phyloP scores from a whole-genome alignment of 306 rosid genomes.

The Cicer judaicum region DNA sequence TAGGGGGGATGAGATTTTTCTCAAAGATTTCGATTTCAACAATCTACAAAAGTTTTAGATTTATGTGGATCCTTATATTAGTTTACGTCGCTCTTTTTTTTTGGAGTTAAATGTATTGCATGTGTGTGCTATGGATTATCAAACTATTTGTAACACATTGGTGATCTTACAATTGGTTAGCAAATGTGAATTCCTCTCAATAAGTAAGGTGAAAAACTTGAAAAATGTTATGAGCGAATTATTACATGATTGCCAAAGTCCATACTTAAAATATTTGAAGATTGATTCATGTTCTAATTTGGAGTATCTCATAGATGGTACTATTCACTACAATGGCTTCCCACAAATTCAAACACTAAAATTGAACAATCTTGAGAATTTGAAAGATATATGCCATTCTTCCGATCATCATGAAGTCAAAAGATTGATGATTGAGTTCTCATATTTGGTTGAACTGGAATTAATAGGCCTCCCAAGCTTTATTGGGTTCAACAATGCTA shows the following conservation, averaged over 20 bases:
- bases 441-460: not conserved
- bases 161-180: not conserved
- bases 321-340: not conserved
- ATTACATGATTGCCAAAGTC: not conserved
- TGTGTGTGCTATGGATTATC: not conserved
- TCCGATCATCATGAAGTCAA: not conserved
- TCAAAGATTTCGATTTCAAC: conserved; percentile 3
- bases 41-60: conserved; percentile 13
- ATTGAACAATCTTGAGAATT: not conserved
- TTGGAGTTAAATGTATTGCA: conserved; percentile 22
- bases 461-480: not conserved
- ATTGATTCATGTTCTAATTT: conserved; percentile 5
- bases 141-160: not conserved
- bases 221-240: conserved; percentile 30
- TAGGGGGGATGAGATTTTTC: not conserved
- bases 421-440: not conserved
- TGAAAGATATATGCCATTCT: conserved; percentile 3
- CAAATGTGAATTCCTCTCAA: conserved; percentile 32
- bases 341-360: conserved; percentile 16
- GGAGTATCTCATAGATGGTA: conserved; percentile 11
- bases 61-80: not conserved
- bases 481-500: not conserved
- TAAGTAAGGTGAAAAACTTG: not conserved
- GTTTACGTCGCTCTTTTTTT: not conserved
- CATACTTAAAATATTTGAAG: conserved; percentile 21